phyloP scores from a whole-genome alignment of 2,329 filamentous ascomycete species.

The Fusarium siculi region DNA sequence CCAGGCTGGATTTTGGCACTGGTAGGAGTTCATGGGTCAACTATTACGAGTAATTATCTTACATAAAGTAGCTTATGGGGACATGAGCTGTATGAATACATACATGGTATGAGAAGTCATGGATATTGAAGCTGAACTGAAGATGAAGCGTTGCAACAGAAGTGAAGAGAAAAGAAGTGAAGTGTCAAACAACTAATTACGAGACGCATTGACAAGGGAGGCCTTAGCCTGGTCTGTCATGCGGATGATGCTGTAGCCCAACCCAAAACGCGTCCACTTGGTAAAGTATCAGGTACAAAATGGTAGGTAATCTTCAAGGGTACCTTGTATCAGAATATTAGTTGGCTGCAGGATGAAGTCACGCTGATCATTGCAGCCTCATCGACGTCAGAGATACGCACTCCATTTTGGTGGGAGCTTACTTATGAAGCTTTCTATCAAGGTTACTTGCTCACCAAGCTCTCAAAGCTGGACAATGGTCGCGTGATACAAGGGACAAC shows the following conservation, averaged over 20 bases:
- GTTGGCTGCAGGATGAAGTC: slow-evolving; percentile 43
- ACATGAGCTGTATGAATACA: slow-evolving; percentile 39
- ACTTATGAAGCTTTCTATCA: neutral
- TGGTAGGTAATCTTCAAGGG: slow-evolving; percentile 24
- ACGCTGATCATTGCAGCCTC: slow-evolving; percentile 31
- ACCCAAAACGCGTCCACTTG: neutral
- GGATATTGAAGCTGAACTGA: neutral
- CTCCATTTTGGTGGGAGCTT: neutral
- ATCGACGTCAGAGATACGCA: slow-evolving; percentile 35
- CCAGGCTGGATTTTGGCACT: slow-evolving; percentile 28
- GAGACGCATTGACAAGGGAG: slow-evolving; percentile 34
- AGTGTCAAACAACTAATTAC: slow-evolving; percentile 15
- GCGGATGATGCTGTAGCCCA: slow-evolving; percentile 10
- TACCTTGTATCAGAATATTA: slow-evolving; percentile 30
- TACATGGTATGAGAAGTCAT: slow-evolving; percentile 14
- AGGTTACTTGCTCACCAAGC: neutral
- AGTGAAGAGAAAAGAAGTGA: neutral
- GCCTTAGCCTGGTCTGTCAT: slow-evolving; percentile 15
- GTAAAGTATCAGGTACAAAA: slow-evolving; percentile 20
- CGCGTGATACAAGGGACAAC: slow-evolving; percentile 19
- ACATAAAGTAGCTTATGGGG: slow-evolving; percentile 14
- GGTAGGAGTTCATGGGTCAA: slow-evolving; percentile 28
- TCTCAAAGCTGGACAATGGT: neutral
- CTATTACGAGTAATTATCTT: slow-evolving; percentile 30
- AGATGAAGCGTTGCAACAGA: neutral